Conservation (phyloP, 441 rosid genomes). For the Dalechampia spathulata region DNA sequence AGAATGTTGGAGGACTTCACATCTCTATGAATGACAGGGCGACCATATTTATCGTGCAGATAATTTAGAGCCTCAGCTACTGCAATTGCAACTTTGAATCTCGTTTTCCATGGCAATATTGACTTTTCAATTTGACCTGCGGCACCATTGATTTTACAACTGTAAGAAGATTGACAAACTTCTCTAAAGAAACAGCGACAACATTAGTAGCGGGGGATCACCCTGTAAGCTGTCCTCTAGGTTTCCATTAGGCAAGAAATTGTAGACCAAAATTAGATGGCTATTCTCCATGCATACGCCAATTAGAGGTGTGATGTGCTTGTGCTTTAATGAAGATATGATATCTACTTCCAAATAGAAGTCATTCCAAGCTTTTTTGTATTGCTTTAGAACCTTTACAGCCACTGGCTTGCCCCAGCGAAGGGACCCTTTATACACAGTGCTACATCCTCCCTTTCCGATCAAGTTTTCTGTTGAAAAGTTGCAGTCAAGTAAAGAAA, state of each 20-base stretch:
- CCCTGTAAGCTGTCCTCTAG: slow-evolving; percentile 60
- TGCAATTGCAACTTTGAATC: slow-evolving; percentile 50
- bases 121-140: slow-evolving; percentile 24
- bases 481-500: neutral
- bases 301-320: slow-evolving; percentile 42
- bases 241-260: slow-evolving; percentile 60
- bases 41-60: slow-evolving; percentile 48
- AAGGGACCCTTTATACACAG: slow-evolving; percentile 62
- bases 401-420: slow-evolving; percentile 53
- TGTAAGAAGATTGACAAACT: neutral
- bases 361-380: slow-evolving; percentile 52
- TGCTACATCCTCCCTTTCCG: slow-evolving; percentile 80
- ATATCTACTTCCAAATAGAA: slow-evolving; percentile 63
- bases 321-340: slow-evolving; percentile 51
- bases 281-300: slow-evolving; percentile 50
- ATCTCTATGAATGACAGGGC: slow-evolving; percentile 74
- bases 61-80: slow-evolving; percentile 68
- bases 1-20: slow-evolving; percentile 85
- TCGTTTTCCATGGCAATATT: slow-evolving; percentile 48
- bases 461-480: slow-evolving; percentile 45
- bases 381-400: slow-evolving; percentile 56
- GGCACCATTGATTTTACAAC: slow-evolving; percentile 10
- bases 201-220: slow-evolving; percentile 12
- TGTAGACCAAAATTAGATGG: slow-evolving; percentile 54
- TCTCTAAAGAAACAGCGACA: neutral